Evolutionary conservation across 495 filamentous ascomycete species (phyloP), one percentile per base, ranked within the genome.

Genomic region (Copromyces sp.): DNA sequence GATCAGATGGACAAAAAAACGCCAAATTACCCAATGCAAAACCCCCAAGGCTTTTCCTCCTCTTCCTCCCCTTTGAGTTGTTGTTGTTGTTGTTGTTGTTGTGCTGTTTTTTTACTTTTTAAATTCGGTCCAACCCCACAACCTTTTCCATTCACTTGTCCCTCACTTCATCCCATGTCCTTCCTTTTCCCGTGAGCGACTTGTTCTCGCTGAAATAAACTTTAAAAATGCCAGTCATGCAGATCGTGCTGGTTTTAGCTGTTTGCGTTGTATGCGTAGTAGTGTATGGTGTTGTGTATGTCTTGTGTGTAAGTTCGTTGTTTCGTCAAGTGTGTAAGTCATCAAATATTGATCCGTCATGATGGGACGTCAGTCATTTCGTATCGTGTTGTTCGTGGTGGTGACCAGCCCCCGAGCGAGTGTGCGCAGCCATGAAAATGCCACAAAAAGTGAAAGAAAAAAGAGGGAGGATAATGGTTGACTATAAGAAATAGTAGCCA

Each of bases 281-380:
- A 35, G 53, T 65, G 53, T 65, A 65, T 59, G 47, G 47, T 59
- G 47, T 53, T 53, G 45, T 59, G 44, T 47, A 59, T 24, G 47
- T 35, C 32, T 65, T 32, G 14, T 32, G 14, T 59, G 53, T 65
- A 65, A 16, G 9, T 32, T 65, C 53, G 53, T 65, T 65, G 53
- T 65, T 65, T 65, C 53, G 53, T 65, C 53, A 65, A 35, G 35
- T 47, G 35, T 71, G 39, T 47, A 59, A 59, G 69, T 47, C 42
- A 71, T 47, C 39, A 70, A 71, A 71, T 32, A 59, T 47, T 72
- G 47, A 39, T 65, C 53, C 47, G 41, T 73, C 74, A 69, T 73
- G 38, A 45, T 65, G 39, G 73, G 76, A 75, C 76, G 75, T 78
- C 73, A 74, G 75, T 77, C 73, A 77, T 77, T 74, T 71, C 70